Evolutionary conservation across 371 early-diverging fungal species (phyloP).

Genomic region (Mucor racemosus): DNA sequence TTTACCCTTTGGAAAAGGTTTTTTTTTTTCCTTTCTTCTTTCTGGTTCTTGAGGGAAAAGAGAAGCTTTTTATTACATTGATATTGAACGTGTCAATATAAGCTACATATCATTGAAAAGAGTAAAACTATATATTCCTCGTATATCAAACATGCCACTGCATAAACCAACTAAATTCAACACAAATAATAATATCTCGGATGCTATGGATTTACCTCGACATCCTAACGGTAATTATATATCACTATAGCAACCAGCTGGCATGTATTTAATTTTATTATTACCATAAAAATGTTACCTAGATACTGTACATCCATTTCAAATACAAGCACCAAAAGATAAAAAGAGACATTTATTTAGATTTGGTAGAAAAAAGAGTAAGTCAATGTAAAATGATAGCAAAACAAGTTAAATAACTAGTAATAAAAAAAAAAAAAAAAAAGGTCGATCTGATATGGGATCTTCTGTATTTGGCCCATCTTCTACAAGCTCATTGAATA

Average conservation of each 20-base stretch:
- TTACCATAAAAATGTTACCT: background rate
- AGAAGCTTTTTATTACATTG: too few species aligned
- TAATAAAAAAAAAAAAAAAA: background rate
- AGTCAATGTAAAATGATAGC: background rate
- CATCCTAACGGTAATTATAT: background rate
- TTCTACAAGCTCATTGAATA: constrained; percentile 1
- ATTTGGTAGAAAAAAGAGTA: constrained; percentile 48
- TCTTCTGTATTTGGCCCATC: constrained; percentile 14
- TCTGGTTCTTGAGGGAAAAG: too few species aligned
- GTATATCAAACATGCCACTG: constrained; percentile 5
- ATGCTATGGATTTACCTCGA: constrained; percentile 14
- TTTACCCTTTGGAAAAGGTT: too few species aligned
- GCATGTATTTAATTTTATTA: background rate
- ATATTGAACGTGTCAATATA: too few species aligned
- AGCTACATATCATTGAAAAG: background rate
- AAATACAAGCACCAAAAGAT: constrained; percentile 31
- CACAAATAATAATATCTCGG: background rate
- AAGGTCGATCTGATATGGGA: constrained; percentile 31
- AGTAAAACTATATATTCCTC: background rate
- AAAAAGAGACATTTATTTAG: constrained; percentile 41
- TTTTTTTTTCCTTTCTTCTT: too few species aligned
- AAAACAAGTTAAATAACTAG: background rate
- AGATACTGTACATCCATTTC: constrained; percentile 19
- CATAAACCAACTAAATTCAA: constrained; percentile 5
- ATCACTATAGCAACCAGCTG: background rate